These are phyloP conservation scores for Solanum tacnaense DNA, from an alignment of 257 asterid species.

Conservation along the genomic window DNA sequence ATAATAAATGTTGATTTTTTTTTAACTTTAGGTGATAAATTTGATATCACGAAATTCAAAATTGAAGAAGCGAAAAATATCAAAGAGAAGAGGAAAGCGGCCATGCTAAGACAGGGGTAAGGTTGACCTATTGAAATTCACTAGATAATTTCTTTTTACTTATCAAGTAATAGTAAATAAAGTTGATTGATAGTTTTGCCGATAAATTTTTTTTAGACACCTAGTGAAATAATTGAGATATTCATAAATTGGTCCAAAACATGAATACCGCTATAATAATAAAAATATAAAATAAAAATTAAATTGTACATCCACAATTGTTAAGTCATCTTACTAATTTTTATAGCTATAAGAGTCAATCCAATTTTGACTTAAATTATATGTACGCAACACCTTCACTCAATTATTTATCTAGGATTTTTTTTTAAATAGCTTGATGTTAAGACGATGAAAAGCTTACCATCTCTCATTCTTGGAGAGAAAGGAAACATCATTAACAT, in stretches of 20 bases:
- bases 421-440: neutral
- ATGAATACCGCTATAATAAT: neutral
- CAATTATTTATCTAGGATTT: neutral
- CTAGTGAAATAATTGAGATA: neutral
- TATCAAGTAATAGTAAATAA: neutral
- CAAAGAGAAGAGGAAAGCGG: neutral
- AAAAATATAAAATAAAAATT: neutral
- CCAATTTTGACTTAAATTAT: neutral
- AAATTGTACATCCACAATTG: neutral
- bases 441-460: neutral
- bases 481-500: neutral
- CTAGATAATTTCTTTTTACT: neutral
- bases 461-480: neutral
- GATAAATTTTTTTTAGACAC: neutral
- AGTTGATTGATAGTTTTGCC: neutral
- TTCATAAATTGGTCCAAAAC: neutral
- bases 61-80: neutral
- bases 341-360: neutral
- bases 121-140: neutral
- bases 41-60: neutral
- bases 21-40: neutral
- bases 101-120: neutral
- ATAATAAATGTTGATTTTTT: too few species aligned
- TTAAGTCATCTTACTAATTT: neutral
- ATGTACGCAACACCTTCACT: neutral